Conservation (phyloP, 164 flowering plant genomes). For the Vitis rotundifolia region DNA sequence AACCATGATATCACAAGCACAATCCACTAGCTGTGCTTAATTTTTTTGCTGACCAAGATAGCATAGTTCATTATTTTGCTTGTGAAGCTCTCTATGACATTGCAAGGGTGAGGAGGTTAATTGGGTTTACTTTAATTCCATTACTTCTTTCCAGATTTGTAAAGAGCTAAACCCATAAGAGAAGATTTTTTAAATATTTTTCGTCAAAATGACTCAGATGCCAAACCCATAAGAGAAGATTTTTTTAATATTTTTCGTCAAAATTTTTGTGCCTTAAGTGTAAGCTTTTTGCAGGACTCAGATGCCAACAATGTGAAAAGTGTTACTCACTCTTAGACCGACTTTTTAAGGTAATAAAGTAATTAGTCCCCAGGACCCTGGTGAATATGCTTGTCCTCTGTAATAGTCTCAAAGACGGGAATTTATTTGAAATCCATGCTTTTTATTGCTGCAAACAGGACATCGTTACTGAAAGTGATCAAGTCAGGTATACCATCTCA, state of each 20-base stretch:
- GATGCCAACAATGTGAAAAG: conserved; percentile 97
- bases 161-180: conserved; percentile 33
- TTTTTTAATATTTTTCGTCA: conserved; percentile 80
- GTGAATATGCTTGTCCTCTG: neutral
- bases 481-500: conserved; percentile 72
- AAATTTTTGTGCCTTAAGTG: conserved; percentile 95
- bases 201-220: conserved; percentile 86
- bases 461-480: conserved; percentile 98
- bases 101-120: conserved; percentile 71
- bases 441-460: conserved; percentile 57
- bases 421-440: neutral
- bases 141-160: neutral
- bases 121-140: neutral
- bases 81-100: conserved; percentile 99
- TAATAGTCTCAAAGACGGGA: neutral
- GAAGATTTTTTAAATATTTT: conserved; percentile 94
- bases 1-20: too few relatives aligned
- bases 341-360: conserved; percentile 78
- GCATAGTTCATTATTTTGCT: conserved; percentile 97
- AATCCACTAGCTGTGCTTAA: conserved; percentile 71
- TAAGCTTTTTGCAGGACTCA: conserved; percentile 90
- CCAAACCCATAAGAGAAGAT: conserved; percentile 80
- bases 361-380: neutral
- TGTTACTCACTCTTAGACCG: conserved; percentile 98
- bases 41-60: conserved; percentile 92